Conservation (phyloP, 257 asterid species). For the Fraxinus quadrangulata region DNA sequence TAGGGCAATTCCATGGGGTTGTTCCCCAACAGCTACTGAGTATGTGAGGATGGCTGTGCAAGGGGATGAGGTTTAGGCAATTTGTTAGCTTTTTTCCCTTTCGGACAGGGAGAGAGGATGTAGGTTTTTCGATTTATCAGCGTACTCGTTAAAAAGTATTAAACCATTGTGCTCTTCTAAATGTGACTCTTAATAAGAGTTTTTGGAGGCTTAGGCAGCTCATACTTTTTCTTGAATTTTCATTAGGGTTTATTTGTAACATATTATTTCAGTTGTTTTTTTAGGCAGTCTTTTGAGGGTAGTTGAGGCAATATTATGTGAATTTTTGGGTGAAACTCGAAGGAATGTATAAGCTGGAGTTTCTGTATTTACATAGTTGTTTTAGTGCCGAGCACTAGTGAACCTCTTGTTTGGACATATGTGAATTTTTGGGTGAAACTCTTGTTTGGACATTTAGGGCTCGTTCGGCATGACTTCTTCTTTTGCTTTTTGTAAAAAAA, state of each 20-base stretch:
- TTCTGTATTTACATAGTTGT: not conserved
- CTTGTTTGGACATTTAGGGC: not conserved
- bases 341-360: not conserved
- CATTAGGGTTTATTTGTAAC: not conserved
- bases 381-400: not conserved
- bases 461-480: too few species aligned
- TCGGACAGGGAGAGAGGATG: not conserved
- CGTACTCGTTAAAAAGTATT: not conserved
- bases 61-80: conserved; percentile 5
- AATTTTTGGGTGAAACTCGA: not conserved
- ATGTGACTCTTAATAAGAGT: not conserved
- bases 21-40: not conserved
- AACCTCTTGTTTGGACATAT: not conserved
- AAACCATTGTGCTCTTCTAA: not conserved
- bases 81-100: not conserved
- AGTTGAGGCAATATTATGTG: not conserved
- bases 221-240: not conserved
- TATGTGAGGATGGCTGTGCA: not conserved
- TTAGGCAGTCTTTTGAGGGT: not conserved
- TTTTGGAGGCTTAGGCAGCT: not conserved
- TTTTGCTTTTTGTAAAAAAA: too few species aligned
- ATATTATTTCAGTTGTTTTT: not conserved
- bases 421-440: too few species aligned
- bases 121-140: not conserved
- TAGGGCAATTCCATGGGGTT: not conserved